Percentiles rank a stretch among this genome's conserved stretches.
Conservation (phyloP, 2,329 filamentous ascomycete species). For the Fusarium sp. region DNA sequence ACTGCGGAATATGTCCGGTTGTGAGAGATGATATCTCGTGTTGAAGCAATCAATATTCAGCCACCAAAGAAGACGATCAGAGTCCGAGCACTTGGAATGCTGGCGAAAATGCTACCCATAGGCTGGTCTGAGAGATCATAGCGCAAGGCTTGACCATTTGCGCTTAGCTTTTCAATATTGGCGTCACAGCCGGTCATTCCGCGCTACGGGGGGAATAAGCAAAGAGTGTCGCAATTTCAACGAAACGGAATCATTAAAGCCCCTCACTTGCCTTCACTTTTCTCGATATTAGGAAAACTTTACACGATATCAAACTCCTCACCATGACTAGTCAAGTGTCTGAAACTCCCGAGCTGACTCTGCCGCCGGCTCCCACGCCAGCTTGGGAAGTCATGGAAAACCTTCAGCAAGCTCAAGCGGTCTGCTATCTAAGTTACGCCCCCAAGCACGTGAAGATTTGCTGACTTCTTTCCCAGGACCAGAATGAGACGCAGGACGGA, state of each 20-base stretch:
- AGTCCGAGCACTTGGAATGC: constrained; percentile 11
- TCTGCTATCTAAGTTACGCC: not conserved
- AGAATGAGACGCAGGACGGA: not conserved
- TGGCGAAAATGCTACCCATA: not conserved
- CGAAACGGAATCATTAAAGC: not conserved
- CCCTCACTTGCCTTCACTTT: not conserved
- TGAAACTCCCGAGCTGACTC: not conserved
- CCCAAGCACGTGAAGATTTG: accelerated
- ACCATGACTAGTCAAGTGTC: not conserved
- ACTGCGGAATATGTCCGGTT: not conserved
- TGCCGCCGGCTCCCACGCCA: constrained; percentile 15
- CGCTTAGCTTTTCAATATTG: constrained; percentile 10
- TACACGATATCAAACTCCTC: not conserved
- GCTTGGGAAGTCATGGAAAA: constrained; percentile 22
- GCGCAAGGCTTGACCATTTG: constrained; percentile 3
- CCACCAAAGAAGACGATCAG: not conserved
- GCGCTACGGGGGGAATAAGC: not conserved
- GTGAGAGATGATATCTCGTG: not conserved
- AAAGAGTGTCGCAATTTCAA: not conserved
- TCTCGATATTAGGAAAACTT: no score
- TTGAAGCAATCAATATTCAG: not conserved
- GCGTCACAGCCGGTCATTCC: constrained; percentile 11
- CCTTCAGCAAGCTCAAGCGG: constrained; percentile 11
- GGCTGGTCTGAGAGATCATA: not conserved
- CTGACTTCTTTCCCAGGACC: not conserved